Conservation (phyloP, 305 asterid genomes). For the Rubia tinctorum region DNA sequence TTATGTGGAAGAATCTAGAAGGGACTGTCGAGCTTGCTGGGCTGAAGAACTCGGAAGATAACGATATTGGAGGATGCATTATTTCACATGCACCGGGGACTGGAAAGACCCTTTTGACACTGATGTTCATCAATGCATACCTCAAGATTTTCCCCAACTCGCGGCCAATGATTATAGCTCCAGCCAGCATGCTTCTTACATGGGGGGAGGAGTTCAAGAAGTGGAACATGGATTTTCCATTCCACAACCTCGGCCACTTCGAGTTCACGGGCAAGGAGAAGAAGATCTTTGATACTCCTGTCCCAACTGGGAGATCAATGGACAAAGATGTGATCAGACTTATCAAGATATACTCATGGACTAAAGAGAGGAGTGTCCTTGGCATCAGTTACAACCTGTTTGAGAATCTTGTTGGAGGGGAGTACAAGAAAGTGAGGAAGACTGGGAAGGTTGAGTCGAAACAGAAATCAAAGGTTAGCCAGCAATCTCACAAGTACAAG, state of each 20-base stretch:
- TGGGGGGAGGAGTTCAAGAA: constrained; percentile 77
- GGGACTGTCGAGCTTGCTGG: constrained; percentile 45
- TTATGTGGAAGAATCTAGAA: constrained; percentile 62
- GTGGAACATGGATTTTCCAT: constrained; percentile 54
- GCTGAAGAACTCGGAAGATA: constrained; percentile 26
- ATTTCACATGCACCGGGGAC: constrained; percentile 83
- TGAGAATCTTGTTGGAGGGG: constrained; percentile 37
- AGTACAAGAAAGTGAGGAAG: background rate
- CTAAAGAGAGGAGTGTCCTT: constrained; percentile 30
- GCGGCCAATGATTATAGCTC: constrained; percentile 50
- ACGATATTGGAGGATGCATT: constrained; percentile 60
- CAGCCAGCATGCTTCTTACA: constrained; percentile 58
- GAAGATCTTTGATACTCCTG: constrained; percentile 14
- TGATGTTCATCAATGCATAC: constrained; percentile 47
- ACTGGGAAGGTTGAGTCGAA: background rate
- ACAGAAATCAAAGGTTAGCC: background rate
- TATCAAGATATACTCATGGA: constrained; percentile 52
- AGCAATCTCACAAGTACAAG: constrained; percentile 16
- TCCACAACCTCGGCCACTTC: constrained; percentile 44
- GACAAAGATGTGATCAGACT: constrained; percentile 19
- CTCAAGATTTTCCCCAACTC: constrained; percentile 45
- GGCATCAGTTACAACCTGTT: constrained; percentile 54
- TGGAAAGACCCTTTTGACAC: constrained; percentile 72
- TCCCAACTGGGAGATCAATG: constrained; percentile 3
- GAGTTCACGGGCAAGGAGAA: constrained; percentile 35